Conservation (phyloP, 1,139 yeast genomes). For the Yamadazyma blattariae region DNA sequence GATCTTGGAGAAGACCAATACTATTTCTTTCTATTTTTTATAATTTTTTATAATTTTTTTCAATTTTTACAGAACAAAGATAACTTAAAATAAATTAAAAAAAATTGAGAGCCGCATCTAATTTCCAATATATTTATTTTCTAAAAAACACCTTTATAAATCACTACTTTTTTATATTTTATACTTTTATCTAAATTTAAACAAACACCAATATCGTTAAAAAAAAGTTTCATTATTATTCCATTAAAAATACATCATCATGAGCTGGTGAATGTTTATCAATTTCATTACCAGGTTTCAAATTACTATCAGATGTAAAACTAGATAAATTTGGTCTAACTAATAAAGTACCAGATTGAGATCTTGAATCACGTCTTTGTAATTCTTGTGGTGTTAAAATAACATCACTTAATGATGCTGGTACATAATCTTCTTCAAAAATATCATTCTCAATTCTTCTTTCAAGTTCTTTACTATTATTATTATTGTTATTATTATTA, state of each 20-base stretch:
- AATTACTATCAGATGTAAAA: constrained; percentile 2
- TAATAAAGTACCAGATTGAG: constrained; percentile 45
- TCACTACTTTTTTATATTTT: too few species aligned
- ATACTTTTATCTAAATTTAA: too few species aligned
- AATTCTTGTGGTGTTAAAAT: constrained; percentile 75
- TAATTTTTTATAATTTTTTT: too few species aligned
- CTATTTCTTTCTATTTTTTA: neutral
- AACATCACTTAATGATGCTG: constrained; percentile 68
- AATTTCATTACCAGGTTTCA: neutral
- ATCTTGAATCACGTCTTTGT: constrained; percentile 60
- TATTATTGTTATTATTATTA: constrained; percentile 22
- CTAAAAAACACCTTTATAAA: too few species aligned
- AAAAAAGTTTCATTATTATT: constrained; percentile 14
- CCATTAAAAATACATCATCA: constrained; percentile 27
- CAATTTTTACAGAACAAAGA: too few species aligned
- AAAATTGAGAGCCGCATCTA: too few species aligned
- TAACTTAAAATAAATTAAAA: too few species aligned
- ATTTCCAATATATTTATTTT: too few species aligned
- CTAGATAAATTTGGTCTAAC: constrained; percentile 26
- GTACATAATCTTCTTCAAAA: constrained; percentile 73
- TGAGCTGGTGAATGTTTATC: constrained; percentile 3
- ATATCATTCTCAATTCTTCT: constrained; percentile 21
- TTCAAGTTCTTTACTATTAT: too few species aligned
- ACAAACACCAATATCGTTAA: too few species aligned
- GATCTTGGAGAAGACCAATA: neutral